phyloP scores from a whole-genome alignment of 345 rosid species.

The Eucalyptus sideroxylon region DNA sequence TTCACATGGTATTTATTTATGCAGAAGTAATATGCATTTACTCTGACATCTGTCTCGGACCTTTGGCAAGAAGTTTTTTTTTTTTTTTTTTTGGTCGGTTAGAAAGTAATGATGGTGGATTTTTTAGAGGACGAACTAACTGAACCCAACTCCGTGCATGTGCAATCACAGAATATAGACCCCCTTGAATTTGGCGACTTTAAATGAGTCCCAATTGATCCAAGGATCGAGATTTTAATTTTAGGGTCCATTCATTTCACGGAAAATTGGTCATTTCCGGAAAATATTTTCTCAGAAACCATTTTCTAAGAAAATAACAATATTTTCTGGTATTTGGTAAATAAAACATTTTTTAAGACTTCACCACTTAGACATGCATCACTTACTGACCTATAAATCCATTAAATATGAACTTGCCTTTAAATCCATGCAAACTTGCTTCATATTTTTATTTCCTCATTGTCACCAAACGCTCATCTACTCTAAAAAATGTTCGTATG shows the following conservation, averaged over 20 bases:
- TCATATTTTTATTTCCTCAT: too few relatives aligned
- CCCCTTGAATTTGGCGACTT: not conserved
- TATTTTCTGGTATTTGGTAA: rapidly evolving
- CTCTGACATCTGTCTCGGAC: not conserved
- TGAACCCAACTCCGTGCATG: not conserved
- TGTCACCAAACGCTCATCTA: too few relatives aligned
- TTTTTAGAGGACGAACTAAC: not conserved
- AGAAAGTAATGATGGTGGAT: not conserved
- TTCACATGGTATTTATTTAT: not conserved
- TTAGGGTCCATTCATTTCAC: too few relatives aligned
- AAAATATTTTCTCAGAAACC: rapidly evolving
- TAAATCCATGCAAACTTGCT: too few relatives aligned
- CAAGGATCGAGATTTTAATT: not conserved
- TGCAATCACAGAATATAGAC: not conserved
- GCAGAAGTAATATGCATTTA: not conserved
- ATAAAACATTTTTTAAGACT: too few relatives aligned
- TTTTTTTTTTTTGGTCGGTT: too few relatives aligned
- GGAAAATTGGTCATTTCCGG: rapidly evolving
- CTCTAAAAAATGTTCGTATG: too few relatives aligned
- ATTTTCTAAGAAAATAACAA: too few relatives aligned
- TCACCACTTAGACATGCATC: too few relatives aligned
- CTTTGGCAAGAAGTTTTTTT: not conserved
- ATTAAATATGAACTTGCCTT: too few relatives aligned
- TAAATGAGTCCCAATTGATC: not conserved
- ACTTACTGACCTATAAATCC: too few relatives aligned